Evolutionary conservation across 768 basidiomycete genomes (phyloP).

Genomic region (Lactarius hengduanensis): DNA sequence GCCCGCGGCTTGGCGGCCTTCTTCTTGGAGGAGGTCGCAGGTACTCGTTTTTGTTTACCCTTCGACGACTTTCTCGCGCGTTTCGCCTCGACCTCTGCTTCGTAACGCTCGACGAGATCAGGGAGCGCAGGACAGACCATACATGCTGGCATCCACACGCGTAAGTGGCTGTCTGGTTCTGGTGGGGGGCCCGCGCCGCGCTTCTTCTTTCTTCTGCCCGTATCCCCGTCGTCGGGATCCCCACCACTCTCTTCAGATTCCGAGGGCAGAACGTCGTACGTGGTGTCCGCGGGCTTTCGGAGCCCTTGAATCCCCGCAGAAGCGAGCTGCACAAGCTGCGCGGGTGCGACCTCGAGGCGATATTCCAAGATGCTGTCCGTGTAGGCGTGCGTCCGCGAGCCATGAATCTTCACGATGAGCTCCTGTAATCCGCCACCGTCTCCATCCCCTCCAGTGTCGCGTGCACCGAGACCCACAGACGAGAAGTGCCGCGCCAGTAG

Average conservation of each 20-base stretch:
- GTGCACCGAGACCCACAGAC: conserved; percentile 39
- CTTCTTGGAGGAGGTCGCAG: conserved; percentile 1
- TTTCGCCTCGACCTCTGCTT: conserved; percentile 42
- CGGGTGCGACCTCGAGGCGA: conserved; percentile 72
- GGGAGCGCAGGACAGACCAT: conserved; percentile 72
- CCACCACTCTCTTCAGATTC: conserved; percentile 47
- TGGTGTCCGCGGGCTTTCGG: conserved; percentile 40
- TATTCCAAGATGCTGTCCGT: conserved; percentile 77
- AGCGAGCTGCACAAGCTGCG: conserved; percentile 60
- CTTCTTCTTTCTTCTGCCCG: conserved; percentile 40
- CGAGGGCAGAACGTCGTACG: conserved; percentile 35
- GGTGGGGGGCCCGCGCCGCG: conserved; percentile 43
- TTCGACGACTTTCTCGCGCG: conserved; percentile 16
- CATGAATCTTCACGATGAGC: conserved; percentile 66
- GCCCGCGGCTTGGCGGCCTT: neutral
- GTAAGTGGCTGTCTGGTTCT: conserved; percentile 54
- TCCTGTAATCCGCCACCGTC: conserved; percentile 39
- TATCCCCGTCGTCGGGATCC: conserved; percentile 45
- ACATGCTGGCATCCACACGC: conserved; percentile 82
- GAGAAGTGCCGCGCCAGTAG: conserved; percentile 59
- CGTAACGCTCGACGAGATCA: conserved; percentile 58
- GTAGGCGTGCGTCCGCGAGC: conserved; percentile 60
- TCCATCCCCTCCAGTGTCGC: conserved; percentile 34
- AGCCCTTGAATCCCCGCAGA: conserved; percentile 66
- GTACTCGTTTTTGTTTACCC: neutral